These are phyloP conservation scores for Pisolithus marmoratus DNA, from an alignment of 768 basidiomycete genomes.

Conservation along the genomic window DNA sequence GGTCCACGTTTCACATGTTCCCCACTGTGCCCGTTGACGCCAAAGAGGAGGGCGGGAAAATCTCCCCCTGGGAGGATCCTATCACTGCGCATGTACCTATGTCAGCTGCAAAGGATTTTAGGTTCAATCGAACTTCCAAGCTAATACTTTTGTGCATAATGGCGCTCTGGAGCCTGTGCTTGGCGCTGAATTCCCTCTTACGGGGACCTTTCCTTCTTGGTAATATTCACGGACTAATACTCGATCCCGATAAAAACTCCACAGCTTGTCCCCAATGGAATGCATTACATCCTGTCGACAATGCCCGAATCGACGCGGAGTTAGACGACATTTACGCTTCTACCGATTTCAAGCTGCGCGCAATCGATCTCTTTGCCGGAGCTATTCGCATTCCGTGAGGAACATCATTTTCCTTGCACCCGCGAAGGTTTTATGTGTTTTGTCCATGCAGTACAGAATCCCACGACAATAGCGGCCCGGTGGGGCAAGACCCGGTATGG, in stretches of 20 bases:
- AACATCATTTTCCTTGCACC: neutral
- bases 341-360: constrained; percentile 26
- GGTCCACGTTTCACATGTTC: no score
- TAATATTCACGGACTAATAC: neutral
- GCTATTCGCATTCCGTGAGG: constrained; percentile 35
- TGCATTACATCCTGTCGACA: constrained; percentile 20
- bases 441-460: constrained; percentile 35
- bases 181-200: neutral
- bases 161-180: neutral
- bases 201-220: neutral
- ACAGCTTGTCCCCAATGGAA: constrained; percentile 27
- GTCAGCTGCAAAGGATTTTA: no score
- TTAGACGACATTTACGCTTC: constrained; percentile 25
- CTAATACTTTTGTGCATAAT: neutral
- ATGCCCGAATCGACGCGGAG: constrained; percentile 21
- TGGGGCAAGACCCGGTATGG: constrained; percentile 38
- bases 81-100: no score
- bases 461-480: constrained; percentile 38
- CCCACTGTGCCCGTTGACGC: no score
- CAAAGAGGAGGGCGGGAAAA: no score
- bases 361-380: constrained; percentile 27
- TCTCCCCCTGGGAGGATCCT: no score
- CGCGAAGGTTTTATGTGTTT: neutral
- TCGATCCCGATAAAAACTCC: constrained; percentile 3
- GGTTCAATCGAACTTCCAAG: no score